phyloP scores from a whole-genome alignment of 805 yeast species.

The Candida krabiensis region DNA sequence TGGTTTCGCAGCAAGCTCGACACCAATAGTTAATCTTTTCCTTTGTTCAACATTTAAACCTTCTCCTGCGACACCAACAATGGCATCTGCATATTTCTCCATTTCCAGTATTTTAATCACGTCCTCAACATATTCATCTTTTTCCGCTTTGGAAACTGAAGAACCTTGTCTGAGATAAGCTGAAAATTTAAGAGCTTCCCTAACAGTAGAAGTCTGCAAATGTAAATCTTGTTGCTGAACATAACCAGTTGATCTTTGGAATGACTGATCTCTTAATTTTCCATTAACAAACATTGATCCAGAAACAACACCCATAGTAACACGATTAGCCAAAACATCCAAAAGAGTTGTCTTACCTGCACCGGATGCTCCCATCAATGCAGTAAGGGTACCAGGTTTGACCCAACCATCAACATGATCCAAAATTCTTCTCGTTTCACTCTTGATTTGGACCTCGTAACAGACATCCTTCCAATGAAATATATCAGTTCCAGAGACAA shows the following conservation, averaged over 20 bases:
- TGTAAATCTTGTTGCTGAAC: slow-evolving; percentile 64
- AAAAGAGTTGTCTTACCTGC: slow-evolving; percentile 61
- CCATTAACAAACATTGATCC: slow-evolving; percentile 63
- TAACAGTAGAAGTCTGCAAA: slow-evolving; percentile 49
- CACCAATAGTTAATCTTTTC: slow-evolving; percentile 56
- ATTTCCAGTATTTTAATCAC: slow-evolving; percentile 51
- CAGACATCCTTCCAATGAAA: slow-evolving; percentile 80
- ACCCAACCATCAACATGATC: slow-evolving; percentile 78
- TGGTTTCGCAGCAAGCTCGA: slow-evolving; percentile 57
- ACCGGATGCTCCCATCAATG: slow-evolving; percentile 67
- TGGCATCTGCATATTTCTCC: slow-evolving; percentile 56
- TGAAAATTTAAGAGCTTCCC: slow-evolving; percentile 54
- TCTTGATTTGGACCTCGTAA: slow-evolving; percentile 65
- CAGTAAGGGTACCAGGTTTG: slow-evolving; percentile 79
- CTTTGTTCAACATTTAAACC: slow-evolving; percentile 58
- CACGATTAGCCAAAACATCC: slow-evolving; percentile 53
- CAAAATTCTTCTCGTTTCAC: slow-evolving; percentile 59
- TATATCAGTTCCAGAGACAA: slow-evolving; percentile 43
- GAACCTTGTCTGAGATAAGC: slow-evolving; percentile 49
- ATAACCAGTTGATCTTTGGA: slow-evolving; percentile 56
- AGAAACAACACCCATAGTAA: slow-evolving; percentile 54
- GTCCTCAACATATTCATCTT: slow-evolving; percentile 51
- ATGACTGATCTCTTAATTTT: slow-evolving; percentile 44
- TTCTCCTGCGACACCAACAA: slow-evolving; percentile 48
- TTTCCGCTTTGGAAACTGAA: slow-evolving; percentile 41